Conservation (phyloP, 2,329 filamentous ascomycete genomes). For the Paecilomyces sp. region DNA sequence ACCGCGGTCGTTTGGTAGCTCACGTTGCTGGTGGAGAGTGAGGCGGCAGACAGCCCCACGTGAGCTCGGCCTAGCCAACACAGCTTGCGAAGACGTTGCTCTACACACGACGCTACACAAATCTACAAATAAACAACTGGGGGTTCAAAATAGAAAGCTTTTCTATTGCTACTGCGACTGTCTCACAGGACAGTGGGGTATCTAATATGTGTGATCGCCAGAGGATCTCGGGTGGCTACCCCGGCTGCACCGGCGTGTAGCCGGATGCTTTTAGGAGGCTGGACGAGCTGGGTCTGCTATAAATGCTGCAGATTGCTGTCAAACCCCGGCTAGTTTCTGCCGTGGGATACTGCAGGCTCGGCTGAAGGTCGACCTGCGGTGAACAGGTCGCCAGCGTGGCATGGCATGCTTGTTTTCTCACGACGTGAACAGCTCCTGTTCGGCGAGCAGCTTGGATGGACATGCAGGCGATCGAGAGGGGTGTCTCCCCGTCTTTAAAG, state of each 20-base stretch:
- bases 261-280: not conserved
- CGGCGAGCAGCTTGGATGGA: not conserved
- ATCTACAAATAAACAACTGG: not conserved
- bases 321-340: not conserved
- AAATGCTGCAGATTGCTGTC: not conserved
- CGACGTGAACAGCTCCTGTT: conserved; percentile 1
- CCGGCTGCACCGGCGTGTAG: not conserved
- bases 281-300: not conserved
- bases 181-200: conserved; percentile 11
- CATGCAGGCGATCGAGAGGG: not conserved
- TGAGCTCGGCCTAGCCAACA: not conserved
- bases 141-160: not conserved
- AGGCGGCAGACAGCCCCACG: not conserved
- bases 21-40: not conserved
- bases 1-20: conserved; percentile 2
- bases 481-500: not conserved
- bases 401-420: not conserved
- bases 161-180: not conserved
- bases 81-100: not conserved
- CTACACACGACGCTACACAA: not conserved
- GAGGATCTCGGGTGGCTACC: not conserved
- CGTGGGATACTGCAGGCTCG: not conserved
- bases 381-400: not conserved
- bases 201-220: conserved; percentile 6
- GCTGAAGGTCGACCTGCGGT: not conserved